These are phyloP conservation scores for Ascochyta viciae-villosae DNA, from an alignment of 2,329 filamentous ascomycete species.

Conservation along the genomic window DNA sequence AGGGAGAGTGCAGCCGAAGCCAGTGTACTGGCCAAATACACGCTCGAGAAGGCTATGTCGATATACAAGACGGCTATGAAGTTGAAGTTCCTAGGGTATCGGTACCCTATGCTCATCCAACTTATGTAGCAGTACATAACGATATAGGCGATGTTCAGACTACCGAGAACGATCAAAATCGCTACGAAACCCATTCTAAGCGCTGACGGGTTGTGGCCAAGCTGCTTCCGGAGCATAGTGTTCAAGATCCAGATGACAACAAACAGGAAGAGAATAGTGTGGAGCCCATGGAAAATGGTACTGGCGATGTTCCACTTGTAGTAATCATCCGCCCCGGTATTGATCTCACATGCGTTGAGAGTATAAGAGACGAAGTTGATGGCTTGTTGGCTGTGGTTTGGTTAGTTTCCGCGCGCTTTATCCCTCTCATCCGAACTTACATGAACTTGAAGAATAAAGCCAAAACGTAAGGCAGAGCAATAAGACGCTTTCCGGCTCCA, in stretches of 20 bases:
- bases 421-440: conserved; percentile 21
- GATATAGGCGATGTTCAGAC: conserved; percentile 21
- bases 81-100: not conserved
- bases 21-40: not conserved
- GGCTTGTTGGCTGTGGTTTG: not conserved
- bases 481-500: conserved; percentile 28
- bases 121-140: conserved; percentile 24
- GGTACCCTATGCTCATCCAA: not conserved
- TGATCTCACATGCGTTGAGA: conserved; percentile 1
- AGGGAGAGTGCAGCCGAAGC: conserved; percentile 8
- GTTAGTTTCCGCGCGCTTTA: not conserved
- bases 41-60: not conserved
- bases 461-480: conserved; percentile 26
- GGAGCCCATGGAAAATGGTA: conserved; percentile 29
- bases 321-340: rapidly evolving
- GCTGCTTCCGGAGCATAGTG: conserved; percentile 28
- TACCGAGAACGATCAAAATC: conserved; percentile 30
- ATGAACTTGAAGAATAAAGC: conserved; percentile 22
- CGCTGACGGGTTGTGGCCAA: conserved; percentile 15
- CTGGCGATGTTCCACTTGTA: conserved; percentile 19
- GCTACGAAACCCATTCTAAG: conserved; percentile 22
- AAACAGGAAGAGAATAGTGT: conserved; percentile 31
- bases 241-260: conserved; percentile 36
- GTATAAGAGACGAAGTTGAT: not conserved
- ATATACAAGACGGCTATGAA: not conserved